Evolutionary conservation across 768 basidiomycete genomes (phyloP).

Genomic region (Phallus indusiatus): DNA sequence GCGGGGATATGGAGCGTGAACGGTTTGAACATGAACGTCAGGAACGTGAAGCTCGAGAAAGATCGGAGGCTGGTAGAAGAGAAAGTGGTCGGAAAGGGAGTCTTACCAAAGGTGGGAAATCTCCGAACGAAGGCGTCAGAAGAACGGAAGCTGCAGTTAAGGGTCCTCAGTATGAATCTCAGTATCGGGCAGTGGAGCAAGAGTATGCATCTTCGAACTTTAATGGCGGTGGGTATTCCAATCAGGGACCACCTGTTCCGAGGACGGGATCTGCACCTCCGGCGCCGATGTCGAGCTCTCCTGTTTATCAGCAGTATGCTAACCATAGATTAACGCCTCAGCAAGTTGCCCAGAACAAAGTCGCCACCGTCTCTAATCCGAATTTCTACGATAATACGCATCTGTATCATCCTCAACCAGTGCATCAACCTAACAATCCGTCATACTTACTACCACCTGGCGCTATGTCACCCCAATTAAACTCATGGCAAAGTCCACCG

Average conservation of each 20-base stretch:
- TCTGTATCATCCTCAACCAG: neutral
- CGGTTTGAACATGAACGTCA: constrained; percentile 8
- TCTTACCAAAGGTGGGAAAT: constrained; percentile 55
- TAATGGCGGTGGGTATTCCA: neutral
- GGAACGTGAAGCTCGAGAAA: constrained; percentile 16
- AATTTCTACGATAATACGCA: constrained; percentile 8
- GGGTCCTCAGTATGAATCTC: constrained; percentile 89
- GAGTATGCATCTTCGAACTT: constrained; percentile 45
- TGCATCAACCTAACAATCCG: constrained; percentile 7
- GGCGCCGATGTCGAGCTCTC: neutral
- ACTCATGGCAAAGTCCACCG: constrained; percentile 7
- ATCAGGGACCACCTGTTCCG: neutral
- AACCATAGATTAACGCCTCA: constrained; percentile 1
- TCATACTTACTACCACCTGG: constrained; percentile 15
- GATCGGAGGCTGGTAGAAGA: constrained; percentile 37
- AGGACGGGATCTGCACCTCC: constrained; percentile 1
- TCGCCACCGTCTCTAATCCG: constrained; percentile 2
- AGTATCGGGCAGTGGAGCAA: constrained; percentile 87
- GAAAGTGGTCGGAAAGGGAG: constrained; percentile 36
- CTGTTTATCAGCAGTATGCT: constrained; percentile 14
- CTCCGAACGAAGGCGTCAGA: constrained; percentile 42
- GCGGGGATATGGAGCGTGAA: constrained; percentile 17
- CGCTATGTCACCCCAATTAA: constrained; percentile 9
- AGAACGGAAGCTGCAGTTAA: constrained; percentile 81
- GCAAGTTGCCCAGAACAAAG: constrained; percentile 1